A percentile compares a stretch with the other conserved stretches of the same genome.
phyloP scores from a whole-genome alignment of 768 basidiomycete species.

The Russula virescens region DNA sequence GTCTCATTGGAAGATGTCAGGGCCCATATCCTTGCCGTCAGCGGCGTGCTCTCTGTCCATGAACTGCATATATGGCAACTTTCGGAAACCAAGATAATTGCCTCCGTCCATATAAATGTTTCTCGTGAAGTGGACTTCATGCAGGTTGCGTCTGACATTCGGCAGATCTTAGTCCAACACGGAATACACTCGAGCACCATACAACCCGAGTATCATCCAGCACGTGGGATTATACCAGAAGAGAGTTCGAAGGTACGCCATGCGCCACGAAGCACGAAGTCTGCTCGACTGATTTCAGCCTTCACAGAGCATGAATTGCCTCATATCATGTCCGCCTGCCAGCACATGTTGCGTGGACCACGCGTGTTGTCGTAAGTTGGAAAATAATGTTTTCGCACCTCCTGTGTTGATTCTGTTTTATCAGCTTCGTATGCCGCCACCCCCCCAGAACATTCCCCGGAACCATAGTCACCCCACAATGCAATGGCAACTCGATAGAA shows the following conservation, averaged over 20 bases:
- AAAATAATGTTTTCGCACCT: background rate
- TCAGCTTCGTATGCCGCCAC: conserved; percentile 13
- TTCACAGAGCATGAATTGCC: conserved; percentile 51
- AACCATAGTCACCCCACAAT: background rate
- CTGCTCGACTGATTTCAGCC: conserved; percentile 33
- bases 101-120: conserved; percentile 91
- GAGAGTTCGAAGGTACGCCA: conserved; percentile 43
- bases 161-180: conserved; percentile 77
- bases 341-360: conserved; percentile 67
- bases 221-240: conserved; percentile 38
- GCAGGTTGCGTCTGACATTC: conserved; percentile 78
- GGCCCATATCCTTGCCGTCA: conserved; percentile 69
- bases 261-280: background rate
- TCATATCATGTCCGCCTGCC: conserved; percentile 68
- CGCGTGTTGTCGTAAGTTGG: conserved; percentile 71
- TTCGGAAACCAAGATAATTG: conserved; percentile 90
- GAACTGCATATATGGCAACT: conserved; percentile 98
- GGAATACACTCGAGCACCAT: conserved; percentile 95
- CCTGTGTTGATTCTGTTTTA: background rate
- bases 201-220: conserved; percentile 73
- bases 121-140: conserved; percentile 84
- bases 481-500: background rate
- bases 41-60: conserved; percentile 85
- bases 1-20: conserved; percentile 88
- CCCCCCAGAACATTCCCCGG: conserved; percentile 11